A percentile compares a stretch with the other conserved stretches of the same genome.
Evolutionary conservation across 106 monocot genomes (phyloP).

Genomic region (Amphibolis antarctica): DNA sequence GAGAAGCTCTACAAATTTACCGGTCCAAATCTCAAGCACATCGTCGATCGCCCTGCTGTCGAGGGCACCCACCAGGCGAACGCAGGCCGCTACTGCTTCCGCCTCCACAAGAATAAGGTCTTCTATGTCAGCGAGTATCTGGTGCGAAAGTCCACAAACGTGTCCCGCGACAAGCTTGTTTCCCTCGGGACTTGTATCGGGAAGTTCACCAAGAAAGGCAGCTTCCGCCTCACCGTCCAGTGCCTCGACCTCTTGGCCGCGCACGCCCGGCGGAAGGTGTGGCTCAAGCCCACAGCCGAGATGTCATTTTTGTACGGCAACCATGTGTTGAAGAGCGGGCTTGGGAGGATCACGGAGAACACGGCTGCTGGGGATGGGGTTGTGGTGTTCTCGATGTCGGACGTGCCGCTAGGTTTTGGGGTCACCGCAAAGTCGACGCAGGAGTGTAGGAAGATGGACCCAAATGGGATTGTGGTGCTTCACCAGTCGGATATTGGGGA

Average conservation of each 20-base stretch:
- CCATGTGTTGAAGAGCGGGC: slow-evolving; percentile 58
- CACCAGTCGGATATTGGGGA: slow-evolving; percentile 82
- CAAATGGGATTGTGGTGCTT: slow-evolving; percentile 68
- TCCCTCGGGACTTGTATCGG: slow-evolving; percentile 62
- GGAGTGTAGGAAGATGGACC: slow-evolving; percentile 66
- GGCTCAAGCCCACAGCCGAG: slow-evolving; percentile 79
- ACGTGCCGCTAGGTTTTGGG: slow-evolving; percentile 77
- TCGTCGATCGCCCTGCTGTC: slow-evolving; percentile 65
- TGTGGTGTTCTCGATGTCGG: slow-evolving; percentile 69
- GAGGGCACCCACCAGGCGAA: slow-evolving; percentile 25
- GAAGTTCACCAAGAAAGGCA: slow-evolving; percentile 60
- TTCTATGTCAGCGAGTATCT: slow-evolving; percentile 70
- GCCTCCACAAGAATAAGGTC: slow-evolving; percentile 84
- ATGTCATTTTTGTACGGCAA: slow-evolving; percentile 67
- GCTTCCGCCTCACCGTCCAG: slow-evolving; percentile 73
- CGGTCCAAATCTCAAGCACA: slow-evolving; percentile 71
- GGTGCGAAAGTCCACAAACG: slow-evolving; percentile 61
- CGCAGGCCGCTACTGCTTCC: slow-evolving; percentile 64
- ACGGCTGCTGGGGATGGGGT: slow-evolving; percentile 67
- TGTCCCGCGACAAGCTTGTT: slow-evolving; percentile 63
- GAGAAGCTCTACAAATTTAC: slow-evolving; percentile 95
- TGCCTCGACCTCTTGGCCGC: slow-evolving; percentile 78
- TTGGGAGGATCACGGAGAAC: slow-evolving; percentile 75
- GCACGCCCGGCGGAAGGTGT: slow-evolving; percentile 72
- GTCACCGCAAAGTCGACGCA: slow-evolving; percentile 62